Percentiles rank a stretch among this genome's conserved stretches.
phyloP scores from a whole-genome alignment of 1,139 yeast species.

The Debaryomycetaceae sp. region DNA sequence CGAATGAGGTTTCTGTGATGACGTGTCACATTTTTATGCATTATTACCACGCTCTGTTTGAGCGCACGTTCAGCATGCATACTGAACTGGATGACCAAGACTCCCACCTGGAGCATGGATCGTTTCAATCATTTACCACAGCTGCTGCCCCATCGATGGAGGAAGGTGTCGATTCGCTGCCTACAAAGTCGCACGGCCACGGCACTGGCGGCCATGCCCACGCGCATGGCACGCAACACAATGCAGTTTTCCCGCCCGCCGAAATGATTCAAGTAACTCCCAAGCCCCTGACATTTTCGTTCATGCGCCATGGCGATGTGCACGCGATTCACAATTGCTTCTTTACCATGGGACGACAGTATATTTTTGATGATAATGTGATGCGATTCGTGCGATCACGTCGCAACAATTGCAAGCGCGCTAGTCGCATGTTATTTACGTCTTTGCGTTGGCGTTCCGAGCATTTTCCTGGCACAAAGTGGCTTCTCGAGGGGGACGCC shows the following conservation, averaged over 20 bases:
- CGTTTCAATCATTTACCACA: constrained; percentile 28
- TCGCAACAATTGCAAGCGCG: constrained; percentile 24
- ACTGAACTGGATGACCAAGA: constrained; percentile 10
- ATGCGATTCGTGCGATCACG: constrained; percentile 34
- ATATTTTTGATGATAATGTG: constrained; percentile 24
- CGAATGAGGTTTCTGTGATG: neutral
- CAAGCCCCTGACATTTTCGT: neutral
- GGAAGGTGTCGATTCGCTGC: constrained; percentile 3
- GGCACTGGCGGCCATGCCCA: no score
- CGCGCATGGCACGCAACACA: no score
- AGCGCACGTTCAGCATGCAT: constrained; percentile 13
- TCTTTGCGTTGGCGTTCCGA: constrained; percentile 29
- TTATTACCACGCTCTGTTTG: constrained; percentile 15
- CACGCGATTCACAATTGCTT: constrained; percentile 18
- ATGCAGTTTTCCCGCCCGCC: no score
- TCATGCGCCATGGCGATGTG: constrained; percentile 4
- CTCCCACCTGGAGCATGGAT: constrained; percentile 14
- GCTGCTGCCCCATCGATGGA: constrained; percentile 24
- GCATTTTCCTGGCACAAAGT: constrained; percentile 18
- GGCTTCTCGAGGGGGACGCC: constrained; percentile 31
- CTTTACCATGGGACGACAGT: constrained; percentile 15
- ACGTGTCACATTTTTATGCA: constrained; percentile 9
- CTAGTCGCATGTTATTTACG: constrained; percentile 23
- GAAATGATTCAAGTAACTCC: neutral
- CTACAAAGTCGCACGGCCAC: no score